Percentiles rank a stretch among this genome's conserved stretches.
These are phyloP conservation scores for Alternaria longipes DNA, from an alignment of 2,329 filamentous ascomycete genomes.

Conservation along the genomic window DNA sequence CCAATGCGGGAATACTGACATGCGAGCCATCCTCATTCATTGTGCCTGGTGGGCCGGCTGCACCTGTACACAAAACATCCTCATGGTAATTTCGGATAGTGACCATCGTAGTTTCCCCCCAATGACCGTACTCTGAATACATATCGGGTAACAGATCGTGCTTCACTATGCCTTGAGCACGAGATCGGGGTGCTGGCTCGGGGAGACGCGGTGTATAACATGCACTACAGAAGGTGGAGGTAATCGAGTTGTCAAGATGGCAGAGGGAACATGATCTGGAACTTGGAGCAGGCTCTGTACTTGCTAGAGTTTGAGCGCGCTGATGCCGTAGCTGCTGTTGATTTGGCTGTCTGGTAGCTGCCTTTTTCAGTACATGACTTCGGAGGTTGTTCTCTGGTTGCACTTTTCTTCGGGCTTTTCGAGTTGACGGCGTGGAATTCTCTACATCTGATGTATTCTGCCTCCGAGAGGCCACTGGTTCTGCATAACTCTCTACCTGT, in stretches of 20 bases:
- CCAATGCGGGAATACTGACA: not conserved
- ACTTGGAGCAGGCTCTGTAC: accelerated
- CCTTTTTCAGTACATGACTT: not conserved
- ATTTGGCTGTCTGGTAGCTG: not conserved
- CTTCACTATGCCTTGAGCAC: not conserved
- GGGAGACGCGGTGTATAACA: not conserved
- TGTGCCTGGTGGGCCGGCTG: not conserved
- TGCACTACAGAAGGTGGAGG: not conserved
- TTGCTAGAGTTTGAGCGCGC: not conserved
- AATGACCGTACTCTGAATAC: not conserved
- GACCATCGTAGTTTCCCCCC: not conserved
- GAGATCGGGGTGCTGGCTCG: not conserved
- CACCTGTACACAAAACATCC: not conserved
- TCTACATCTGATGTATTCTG: too few relatives aligned
- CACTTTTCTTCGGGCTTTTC: not conserved
- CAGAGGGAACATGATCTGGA: not conserved
- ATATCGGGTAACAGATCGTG: not conserved
- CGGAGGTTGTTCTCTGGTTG: not conserved
- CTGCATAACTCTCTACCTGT: not conserved
- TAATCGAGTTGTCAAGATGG: not conserved
- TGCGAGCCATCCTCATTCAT: not conserved
- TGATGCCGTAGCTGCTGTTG: not conserved
- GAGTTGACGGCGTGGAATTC: too few relatives aligned
- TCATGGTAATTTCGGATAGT: not conserved
- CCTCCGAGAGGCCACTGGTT: not conserved